These are phyloP conservation scores for Saturnispora sanitii DNA, from an alignment of 805 yeast species.

Conservation along the genomic window DNA sequence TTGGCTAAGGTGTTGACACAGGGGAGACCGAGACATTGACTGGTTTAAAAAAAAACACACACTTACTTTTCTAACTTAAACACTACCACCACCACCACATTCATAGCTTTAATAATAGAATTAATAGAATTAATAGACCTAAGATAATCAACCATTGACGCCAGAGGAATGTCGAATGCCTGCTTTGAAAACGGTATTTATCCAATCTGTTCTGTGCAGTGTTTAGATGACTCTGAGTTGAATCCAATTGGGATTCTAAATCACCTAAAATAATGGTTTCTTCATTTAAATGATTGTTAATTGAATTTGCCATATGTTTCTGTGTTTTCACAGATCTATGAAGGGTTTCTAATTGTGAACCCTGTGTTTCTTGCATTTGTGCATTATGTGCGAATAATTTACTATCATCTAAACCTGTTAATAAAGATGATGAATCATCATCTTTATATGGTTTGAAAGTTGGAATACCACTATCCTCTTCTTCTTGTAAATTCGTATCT, in stretches of 20 bases:
- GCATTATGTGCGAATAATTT: slow-evolving; percentile 32
- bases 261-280: slow-evolving; percentile 42
- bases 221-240: slow-evolving; percentile 31
- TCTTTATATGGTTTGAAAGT: neutral
- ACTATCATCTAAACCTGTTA: slow-evolving; percentile 19
- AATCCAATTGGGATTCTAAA: slow-evolving; percentile 37
- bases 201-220: slow-evolving; percentile 33
- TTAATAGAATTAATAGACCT: slow-evolving; percentile 32
- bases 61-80: neutral
- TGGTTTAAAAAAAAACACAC: neutral
- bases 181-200: slow-evolving; percentile 25
- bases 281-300: slow-evolving; percentile 37
- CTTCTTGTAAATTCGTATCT: neutral
- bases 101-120: slow-evolving; percentile 28
- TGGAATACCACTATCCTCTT: slow-evolving; percentile 1
- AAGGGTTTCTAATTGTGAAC: slow-evolving; percentile 31
- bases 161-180: slow-evolving; percentile 13
- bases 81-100: neutral
- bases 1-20: slow-evolving; percentile 7
- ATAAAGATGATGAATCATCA: too few species aligned
- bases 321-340: slow-evolving; percentile 36
- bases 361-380: slow-evolving; percentile 39
- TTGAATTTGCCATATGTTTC: slow-evolving; percentile 35
- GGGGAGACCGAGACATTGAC: neutral
- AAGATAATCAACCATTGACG: slow-evolving; percentile 42